phyloP scores from a whole-genome alignment of 495 filamentous ascomycete genomes.

The Ramalina intermedia region DNA sequence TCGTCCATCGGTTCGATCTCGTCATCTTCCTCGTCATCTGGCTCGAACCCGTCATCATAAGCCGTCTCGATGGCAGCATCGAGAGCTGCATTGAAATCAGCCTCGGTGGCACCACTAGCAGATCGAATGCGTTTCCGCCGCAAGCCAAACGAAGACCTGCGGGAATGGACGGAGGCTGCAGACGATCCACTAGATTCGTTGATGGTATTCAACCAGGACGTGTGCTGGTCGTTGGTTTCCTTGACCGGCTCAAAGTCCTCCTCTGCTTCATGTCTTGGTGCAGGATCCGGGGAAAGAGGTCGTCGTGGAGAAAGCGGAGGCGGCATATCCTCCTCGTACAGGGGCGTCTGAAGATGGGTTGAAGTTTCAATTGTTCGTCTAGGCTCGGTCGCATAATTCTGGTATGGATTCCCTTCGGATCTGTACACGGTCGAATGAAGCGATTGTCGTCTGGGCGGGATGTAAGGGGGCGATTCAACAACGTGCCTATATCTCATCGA shows the following conservation, averaged over 20 bases:
- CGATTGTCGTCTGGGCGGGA: constrained; percentile 30
- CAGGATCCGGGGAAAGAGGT: constrained; percentile 6
- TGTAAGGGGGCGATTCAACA: constrained; percentile 6
- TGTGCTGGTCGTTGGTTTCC: constrained; percentile 56
- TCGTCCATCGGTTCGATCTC: constrained; percentile 22
- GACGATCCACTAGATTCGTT: constrained; percentile 84
- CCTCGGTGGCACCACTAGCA: constrained; percentile 64
- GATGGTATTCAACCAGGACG: constrained; percentile 92
- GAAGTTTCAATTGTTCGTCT: constrained; percentile 10
- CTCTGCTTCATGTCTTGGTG: not conserved
- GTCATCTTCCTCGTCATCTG: constrained; percentile 37
- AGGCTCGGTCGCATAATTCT: too few relatives aligned
- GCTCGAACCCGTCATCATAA: constrained; percentile 85
- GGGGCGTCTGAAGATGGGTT: constrained; percentile 25
- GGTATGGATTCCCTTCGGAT: constrained; percentile 5
- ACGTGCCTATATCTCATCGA: not conserved
- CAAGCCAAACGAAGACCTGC: constrained; percentile 54
- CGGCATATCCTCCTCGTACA: constrained; percentile 42
- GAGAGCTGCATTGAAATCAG: constrained; percentile 87
- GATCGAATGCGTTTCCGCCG: constrained; percentile 50
- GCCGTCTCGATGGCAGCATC: constrained; percentile 95
- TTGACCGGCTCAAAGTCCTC: constrained; percentile 28
- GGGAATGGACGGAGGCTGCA: constrained; percentile 66
- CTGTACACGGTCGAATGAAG: constrained; percentile 11
- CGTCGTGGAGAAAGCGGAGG: constrained; percentile 50